A percentile compares a stretch with the other conserved stretches of the same genome.
These are phyloP conservation scores for Lactarius tabidus DNA, from an alignment of 768 basidiomycete species.

Conservation along the genomic window DNA sequence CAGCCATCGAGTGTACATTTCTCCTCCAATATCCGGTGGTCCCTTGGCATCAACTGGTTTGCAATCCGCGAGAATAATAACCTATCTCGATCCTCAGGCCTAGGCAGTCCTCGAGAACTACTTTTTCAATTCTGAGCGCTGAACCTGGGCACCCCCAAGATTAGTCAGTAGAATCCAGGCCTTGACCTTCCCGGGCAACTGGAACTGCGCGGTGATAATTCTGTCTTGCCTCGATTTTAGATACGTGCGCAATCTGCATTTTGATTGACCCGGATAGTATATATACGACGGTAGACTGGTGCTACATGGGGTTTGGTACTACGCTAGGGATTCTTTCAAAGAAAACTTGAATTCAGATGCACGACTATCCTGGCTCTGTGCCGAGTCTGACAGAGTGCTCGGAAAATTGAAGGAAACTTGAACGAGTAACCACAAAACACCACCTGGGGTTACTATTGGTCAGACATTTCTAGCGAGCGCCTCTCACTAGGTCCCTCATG, in stretches of 20 bases:
- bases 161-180: slow-evolving; percentile 25
- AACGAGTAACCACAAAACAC: slow-evolving; percentile 15
- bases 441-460: no score
- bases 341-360: no score
- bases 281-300: no score
- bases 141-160: no score
- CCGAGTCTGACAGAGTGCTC: slow-evolving; percentile 16
- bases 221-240: neutral
- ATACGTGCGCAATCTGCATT: no score
- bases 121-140: neutral
- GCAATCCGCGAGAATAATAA: slow-evolving; percentile 18
- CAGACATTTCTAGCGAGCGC: neutral
- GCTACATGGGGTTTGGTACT: no score
- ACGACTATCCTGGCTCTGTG: slow-evolving; percentile 9
- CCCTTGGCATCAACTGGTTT: slow-evolving; percentile 15
- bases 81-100: slow-evolving; percentile 18
- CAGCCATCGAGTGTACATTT: slow-evolving; percentile 19
- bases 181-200: slow-evolving; percentile 8
- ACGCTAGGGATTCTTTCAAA: no score
- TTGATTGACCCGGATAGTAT: no score
- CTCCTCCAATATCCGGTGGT: slow-evolving; percentile 18
- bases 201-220: slow-evolving; percentile 6
- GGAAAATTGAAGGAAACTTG: neutral
- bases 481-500: neutral
- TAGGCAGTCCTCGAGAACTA: slow-evolving; percentile 19